phyloP scores from a whole-genome alignment of 2,329 filamentous ascomycete genomes.

The Cercospora brassicicola region DNA sequence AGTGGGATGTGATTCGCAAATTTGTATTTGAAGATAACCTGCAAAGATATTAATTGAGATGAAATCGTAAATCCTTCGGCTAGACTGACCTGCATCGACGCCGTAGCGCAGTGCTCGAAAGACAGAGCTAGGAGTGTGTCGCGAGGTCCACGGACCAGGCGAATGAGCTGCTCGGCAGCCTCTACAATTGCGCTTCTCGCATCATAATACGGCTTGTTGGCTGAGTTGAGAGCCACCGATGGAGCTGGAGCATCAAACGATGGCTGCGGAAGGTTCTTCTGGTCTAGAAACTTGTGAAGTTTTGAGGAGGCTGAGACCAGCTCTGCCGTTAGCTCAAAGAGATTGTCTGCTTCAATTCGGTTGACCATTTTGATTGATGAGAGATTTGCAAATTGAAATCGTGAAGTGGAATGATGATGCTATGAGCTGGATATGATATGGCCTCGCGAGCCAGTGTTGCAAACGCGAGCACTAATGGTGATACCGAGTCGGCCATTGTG shows the following conservation, averaged over 20 bases:
- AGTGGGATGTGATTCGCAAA: conserved; percentile 13
- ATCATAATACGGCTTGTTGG: conserved; percentile 13
- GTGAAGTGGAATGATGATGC: background rate
- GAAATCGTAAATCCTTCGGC: background rate
- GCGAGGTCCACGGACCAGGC: conserved; percentile 16
- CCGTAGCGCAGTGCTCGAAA: conserved; percentile 9
- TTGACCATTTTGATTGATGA: background rate
- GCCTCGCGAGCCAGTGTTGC: background rate
- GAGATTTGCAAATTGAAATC: background rate
- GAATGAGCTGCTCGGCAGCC: conserved; percentile 17
- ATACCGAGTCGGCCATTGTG: background rate
- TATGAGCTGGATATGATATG: background rate
- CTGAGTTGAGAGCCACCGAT: conserved; percentile 1
- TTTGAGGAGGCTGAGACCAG: conserved; percentile 11
- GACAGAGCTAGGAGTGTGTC: conserved; percentile 8
- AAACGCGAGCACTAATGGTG: background rate
- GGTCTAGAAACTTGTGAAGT: conserved; percentile 10
- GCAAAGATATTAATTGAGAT: conserved; percentile 1
- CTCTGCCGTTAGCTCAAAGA: conserved; percentile 17
- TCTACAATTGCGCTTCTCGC: conserved; percentile 16
- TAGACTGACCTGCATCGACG: background rate
- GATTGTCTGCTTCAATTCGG: conserved; percentile 12
- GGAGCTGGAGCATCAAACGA: conserved; percentile 12
- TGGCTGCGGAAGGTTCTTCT: conserved; percentile 10
- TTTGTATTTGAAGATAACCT: conserved; percentile 14